Evolutionary conservation across 2,329 filamentous ascomycete species (phyloP), one percentile per base, ranked within the genome.

Genomic region (Fusarium sp.): DNA sequence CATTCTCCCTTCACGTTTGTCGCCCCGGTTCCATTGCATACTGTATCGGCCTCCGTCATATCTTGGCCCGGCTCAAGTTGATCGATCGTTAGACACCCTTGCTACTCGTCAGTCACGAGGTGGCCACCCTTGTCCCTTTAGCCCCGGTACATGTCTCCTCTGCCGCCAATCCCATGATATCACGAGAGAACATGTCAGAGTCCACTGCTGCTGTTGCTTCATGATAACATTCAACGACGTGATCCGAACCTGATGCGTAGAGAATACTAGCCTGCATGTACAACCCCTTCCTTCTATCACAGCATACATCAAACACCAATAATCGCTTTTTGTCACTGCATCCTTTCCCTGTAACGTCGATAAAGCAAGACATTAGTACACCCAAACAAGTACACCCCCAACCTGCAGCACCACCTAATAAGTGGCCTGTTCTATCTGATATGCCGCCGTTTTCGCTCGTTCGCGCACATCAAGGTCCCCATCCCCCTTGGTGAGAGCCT

Each of bases 401-500:
- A n/a, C 47, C 28, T 34, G 30, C 40, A 47, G 6, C 30, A 18
- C 54, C 48, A 23, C 43, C 28, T 70, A 78, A 41, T 73, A 77
- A 31, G 74, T 72, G 15, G 77, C 78, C 69, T 83, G 80, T 68
- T 87, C 89, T 81, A 96, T 88, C 80, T 95, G 90, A 82, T 91
- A 91, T 12, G 92, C 81, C 1, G 94, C 94, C 44, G 89, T 91
- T 82, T 95, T 97, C 1, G 93, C 94, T 68, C 94, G 84, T 82
- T 98, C 94, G 55, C 92, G 86, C 23, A 97, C 92, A 78, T 97
- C 94, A 61, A 96, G 80, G 75, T 97, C 94, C 3, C 84, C 80
- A 80, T 98, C 95, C 66, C 88, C 81, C 76, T 89, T 81, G 72
- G 83, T 82, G 76, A 94, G 80, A 67, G 81, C 83, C 77, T 89